phyloP scores from a whole-genome alignment of 1,284 basidiomycete species.

The Pascua guehoae region DNA sequence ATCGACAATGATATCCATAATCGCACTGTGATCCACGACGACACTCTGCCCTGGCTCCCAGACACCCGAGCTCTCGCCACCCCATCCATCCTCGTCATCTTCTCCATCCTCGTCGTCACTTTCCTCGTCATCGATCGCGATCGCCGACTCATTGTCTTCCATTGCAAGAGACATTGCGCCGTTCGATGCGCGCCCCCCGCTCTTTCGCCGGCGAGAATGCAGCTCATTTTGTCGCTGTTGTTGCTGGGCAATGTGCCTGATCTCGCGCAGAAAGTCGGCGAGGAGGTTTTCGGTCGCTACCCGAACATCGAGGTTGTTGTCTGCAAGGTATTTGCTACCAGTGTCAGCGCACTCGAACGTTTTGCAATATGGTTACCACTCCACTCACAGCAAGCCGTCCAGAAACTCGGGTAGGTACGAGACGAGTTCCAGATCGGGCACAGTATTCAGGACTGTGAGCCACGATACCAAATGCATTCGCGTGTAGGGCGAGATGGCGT shows the following conservation, averaged over 20 bases:
- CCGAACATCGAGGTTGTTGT: slow-evolving; percentile 89
- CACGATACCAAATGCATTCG: slow-evolving; percentile 94
- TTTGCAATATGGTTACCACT: no score
- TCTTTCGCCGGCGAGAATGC: no score
- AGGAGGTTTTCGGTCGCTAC: slow-evolving; percentile 87
- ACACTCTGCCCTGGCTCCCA: slow-evolving; percentile 95
- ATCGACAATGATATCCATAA: slow-evolving; percentile 90
- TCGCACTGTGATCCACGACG: slow-evolving; percentile 81
- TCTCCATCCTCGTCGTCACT: slow-evolving; percentile 30
- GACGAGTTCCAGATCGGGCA: slow-evolving; percentile 93
- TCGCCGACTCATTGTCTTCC: slow-evolving; percentile 13
- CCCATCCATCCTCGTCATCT: slow-evolving; percentile 37
- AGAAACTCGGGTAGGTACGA: slow-evolving; percentile 92
- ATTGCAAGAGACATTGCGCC: slow-evolving; percentile 11
- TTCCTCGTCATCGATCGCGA: slow-evolving; percentile 24
- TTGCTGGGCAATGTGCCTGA: slow-evolving; percentile 74
- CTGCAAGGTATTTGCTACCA: slow-evolving; percentile 84
- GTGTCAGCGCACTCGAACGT: slow-evolving; percentile 3
- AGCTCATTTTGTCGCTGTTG: slow-evolving; percentile 51
- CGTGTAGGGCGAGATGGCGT: slow-evolving; percentile 93
- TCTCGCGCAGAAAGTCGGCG: slow-evolving; percentile 89
- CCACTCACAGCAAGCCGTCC: slow-evolving; percentile 80
- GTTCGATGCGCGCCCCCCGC: slow-evolving; percentile 28
- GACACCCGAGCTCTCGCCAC: slow-evolving; percentile 53
- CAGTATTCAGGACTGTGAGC: slow-evolving; percentile 93